phyloP scores from a whole-genome alignment of 2,329 filamentous ascomycete genomes.

The Emergomyces orientalis region DNA sequence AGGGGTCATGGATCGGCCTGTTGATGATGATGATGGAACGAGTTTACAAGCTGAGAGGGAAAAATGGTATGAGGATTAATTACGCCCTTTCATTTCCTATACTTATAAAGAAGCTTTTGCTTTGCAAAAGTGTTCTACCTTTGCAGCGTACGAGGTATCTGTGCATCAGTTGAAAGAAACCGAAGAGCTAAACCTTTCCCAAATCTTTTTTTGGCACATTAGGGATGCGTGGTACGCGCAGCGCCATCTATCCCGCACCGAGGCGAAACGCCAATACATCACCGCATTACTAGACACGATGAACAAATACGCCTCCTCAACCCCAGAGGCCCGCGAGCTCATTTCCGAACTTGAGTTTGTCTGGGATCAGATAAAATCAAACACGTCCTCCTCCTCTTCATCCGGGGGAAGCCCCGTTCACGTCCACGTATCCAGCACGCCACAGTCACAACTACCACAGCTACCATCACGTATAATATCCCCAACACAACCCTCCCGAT shows the following conservation, averaged over 20 bases:
- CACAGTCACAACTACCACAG: constrained; percentile 14
- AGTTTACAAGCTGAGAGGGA: constrained; percentile 48
- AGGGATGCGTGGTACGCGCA: constrained; percentile 93
- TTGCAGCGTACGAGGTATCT: not conserved
- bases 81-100: not conserved
- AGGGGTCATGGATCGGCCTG: constrained; percentile 80
- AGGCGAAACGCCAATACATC: constrained; percentile 90
- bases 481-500: constrained; percentile 4
- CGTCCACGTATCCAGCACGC: constrained; percentile 12
- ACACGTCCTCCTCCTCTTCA: constrained; percentile 56
- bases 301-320: constrained; percentile 84
- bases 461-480: constrained; percentile 19
- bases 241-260: constrained; percentile 70
- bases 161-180: not conserved
- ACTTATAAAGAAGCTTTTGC: not conserved
- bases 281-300: constrained; percentile 91
- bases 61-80: constrained; percentile 50
- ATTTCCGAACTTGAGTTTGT: constrained; percentile 96
- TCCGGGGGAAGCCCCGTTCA: constrained; percentile 22
- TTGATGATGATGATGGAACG: constrained; percentile 37
- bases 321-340: constrained; percentile 70
- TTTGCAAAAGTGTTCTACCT: not conserved
- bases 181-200: constrained; percentile 3
- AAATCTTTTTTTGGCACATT: constrained; percentile 8
- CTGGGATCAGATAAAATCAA: constrained; percentile 95